phyloP scores from a whole-genome alignment of 2,329 filamentous ascomycete species.

The Pseudogymnoascus sp. region DNA sequence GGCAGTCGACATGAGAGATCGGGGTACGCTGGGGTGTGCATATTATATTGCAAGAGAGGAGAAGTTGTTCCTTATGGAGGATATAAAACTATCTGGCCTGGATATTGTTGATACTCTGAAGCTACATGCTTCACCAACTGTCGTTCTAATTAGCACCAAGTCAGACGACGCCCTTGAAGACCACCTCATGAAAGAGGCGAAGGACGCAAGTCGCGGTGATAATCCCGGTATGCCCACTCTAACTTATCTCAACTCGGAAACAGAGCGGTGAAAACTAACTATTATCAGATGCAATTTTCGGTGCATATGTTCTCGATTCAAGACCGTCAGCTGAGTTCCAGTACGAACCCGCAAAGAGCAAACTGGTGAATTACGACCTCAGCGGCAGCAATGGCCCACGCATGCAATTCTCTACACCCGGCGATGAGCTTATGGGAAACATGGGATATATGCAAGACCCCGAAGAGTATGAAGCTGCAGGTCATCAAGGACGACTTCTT shows the following conservation, averaged over 20 bases:
- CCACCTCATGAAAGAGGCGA: slow-evolving; percentile 24
- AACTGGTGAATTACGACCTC: slow-evolving; percentile 48
- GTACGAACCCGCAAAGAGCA: slow-evolving; percentile 56
- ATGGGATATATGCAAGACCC: slow-evolving; percentile 24
- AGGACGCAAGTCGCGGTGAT: slow-evolving; percentile 18
- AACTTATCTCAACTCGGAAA: background rate
- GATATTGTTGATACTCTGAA: slow-evolving; percentile 57
- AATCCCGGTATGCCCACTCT: background rate
- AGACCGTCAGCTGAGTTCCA: slow-evolving; percentile 65
- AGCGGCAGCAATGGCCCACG: slow-evolving; percentile 37
- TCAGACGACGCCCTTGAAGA: slow-evolving; percentile 27
- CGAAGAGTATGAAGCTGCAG: slow-evolving; percentile 35
- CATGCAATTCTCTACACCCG: slow-evolving; percentile 54
- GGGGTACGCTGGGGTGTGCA: slow-evolving; percentile 68
- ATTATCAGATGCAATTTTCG: slow-evolving; percentile 29
- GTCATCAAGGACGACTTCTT: slow-evolving; percentile 54
- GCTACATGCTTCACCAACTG: slow-evolving; percentile 45
- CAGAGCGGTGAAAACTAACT: background rate
- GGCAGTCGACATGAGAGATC: slow-evolving; percentile 67
- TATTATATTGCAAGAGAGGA: slow-evolving; percentile 69
- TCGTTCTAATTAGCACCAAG: slow-evolving; percentile 37
- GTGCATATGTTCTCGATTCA: slow-evolving; percentile 50
- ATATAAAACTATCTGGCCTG: slow-evolving; percentile 59
- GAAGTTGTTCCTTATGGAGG: slow-evolving; percentile 66
- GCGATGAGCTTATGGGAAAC: slow-evolving; percentile 31